These are phyloP conservation scores for Lobosporangium transversale DNA, from an alignment of 192 early-diverging fungal genomes.

Conservation along the genomic window DNA sequence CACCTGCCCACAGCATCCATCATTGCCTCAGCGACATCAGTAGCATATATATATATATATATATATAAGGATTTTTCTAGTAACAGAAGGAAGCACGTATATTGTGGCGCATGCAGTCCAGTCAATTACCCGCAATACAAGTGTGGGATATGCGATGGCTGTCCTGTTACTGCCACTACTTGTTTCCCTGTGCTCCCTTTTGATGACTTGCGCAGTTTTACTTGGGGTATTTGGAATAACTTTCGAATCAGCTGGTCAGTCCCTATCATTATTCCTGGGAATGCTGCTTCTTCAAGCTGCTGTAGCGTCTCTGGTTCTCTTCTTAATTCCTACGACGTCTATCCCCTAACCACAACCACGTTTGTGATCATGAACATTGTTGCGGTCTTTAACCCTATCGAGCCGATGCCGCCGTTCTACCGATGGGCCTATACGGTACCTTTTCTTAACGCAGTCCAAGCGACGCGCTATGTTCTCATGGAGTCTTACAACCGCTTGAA, in stretches of 20 bases:
- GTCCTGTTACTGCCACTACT: constrained; percentile 24
- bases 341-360: constrained; percentile 30
- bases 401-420: constrained; percentile 55
- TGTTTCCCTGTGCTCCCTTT: constrained; percentile 21
- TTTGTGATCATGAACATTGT: constrained; percentile 56
- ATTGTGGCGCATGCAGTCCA: constrained; percentile 32
- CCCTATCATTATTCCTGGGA: constrained; percentile 21
- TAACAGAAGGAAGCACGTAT: constrained; percentile 42
- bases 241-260: constrained; percentile 26
- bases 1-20: constrained; percentile 32
- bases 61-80: constrained; percentile 48
- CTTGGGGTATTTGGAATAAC: constrained; percentile 36
- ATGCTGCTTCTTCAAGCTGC: constrained; percentile 42
- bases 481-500: constrained; percentile 52
- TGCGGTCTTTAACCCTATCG: constrained; percentile 47
- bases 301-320: constrained; percentile 38
- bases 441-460: constrained; percentile 58
- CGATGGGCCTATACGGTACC: constrained; percentile 56
- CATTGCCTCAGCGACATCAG: constrained; percentile 39
- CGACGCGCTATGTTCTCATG: constrained; percentile 52
- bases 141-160: constrained; percentile 22
- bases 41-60: no score
- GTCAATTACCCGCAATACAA: constrained; percentile 4
- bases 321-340: constrained; percentile 38
- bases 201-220: constrained; percentile 26